These are phyloP conservation scores for Artemisia argyi DNA, from an alignment of 129 eudicot species.

Conservation along the genomic window DNA sequence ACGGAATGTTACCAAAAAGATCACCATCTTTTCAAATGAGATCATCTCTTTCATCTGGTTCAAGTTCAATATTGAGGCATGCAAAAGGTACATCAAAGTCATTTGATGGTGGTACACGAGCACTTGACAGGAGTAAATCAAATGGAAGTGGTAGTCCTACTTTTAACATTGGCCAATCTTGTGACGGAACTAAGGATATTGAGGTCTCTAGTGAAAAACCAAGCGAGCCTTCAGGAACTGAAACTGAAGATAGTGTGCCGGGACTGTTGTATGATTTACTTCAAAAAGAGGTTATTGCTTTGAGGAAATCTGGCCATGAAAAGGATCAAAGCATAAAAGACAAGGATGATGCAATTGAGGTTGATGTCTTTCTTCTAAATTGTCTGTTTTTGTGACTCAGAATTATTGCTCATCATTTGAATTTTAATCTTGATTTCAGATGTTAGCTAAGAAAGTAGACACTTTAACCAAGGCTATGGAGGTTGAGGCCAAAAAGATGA, in stretches of 20 bases:
- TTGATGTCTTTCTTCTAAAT: constrained; percentile 9
- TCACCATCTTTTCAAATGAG: constrained; percentile 79
- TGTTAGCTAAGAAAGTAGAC: constrained; percentile 89
- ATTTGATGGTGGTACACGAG: constrained; percentile 87
- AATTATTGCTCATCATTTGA: constrained; percentile 5
- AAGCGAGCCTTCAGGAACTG: constrained; percentile 48
- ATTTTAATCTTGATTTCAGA: constrained; percentile 44
- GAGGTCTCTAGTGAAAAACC: constrained; percentile 65
- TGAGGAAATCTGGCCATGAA: constrained; percentile 87
- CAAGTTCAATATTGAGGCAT: constrained; percentile 64
- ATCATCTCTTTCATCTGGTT: constrained; percentile 55
- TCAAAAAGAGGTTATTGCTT: constrained; percentile 82
- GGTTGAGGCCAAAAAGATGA: constrained; percentile 94
- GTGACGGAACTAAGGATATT: constrained; percentile 60
- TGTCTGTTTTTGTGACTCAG: neutral
- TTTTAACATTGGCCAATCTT: constrained; percentile 58
- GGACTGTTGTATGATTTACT: constrained; percentile 84
- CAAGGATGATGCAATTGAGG: constrained; percentile 96
- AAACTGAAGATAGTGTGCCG: constrained; percentile 74
- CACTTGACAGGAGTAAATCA: constrained; percentile 79
- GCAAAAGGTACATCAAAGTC: constrained; percentile 96
- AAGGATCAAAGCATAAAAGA: constrained; percentile 98
- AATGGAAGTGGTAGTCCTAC: constrained; percentile 63
- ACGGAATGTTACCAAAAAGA: constrained; percentile 80
- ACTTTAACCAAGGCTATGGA: constrained; percentile 92